phyloP scores from a whole-genome alignment of 345 rosid species.

The Aquilaria malaccensis region DNA sequence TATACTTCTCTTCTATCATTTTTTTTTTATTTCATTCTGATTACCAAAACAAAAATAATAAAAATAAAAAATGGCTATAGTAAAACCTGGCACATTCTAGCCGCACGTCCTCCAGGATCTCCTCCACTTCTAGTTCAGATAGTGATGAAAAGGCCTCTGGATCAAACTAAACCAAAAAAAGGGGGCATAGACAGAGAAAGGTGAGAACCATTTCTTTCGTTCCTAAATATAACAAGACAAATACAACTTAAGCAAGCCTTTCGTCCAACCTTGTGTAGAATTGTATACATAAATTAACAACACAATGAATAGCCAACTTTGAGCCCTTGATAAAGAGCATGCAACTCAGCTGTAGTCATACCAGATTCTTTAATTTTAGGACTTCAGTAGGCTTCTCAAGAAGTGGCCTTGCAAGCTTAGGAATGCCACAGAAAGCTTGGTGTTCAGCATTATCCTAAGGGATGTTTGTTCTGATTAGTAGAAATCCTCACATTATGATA shows the following conservation, averaged over 20 bases:
- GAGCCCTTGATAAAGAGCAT: neutral
- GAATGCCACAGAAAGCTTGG: constrained; percentile 46
- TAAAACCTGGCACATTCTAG: constrained; percentile 79
- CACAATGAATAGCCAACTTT: constrained; percentile 3
- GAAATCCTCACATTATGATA: constrained; percentile 5
- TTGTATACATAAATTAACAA: neutral
- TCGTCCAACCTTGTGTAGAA: too few species aligned
- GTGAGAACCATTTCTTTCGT: neutral
- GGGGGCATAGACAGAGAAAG: neutral
- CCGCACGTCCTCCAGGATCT: constrained; percentile 76
- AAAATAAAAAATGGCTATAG: constrained; percentile 17
- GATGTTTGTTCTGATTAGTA: constrained; percentile 22
- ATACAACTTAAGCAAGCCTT: neutral
- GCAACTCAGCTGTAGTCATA: constrained; percentile 19
- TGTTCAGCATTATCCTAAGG: constrained; percentile 42
- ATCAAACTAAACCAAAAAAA: constrained; percentile 43
- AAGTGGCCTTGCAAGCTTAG: constrained; percentile 73
- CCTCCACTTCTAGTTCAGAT: constrained; percentile 57
- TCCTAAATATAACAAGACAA: neutral
- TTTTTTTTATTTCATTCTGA: neutral
- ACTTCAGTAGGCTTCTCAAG: constrained; percentile 67
- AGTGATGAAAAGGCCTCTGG: constrained; percentile 41
- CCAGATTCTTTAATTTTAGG: constrained; percentile 83
- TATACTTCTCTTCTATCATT: too few species aligned
- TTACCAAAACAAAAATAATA: neutral